Evolutionary conservation across 306 rosid genomes (phyloP).

Genomic region (Ceratonia siliqua): DNA sequence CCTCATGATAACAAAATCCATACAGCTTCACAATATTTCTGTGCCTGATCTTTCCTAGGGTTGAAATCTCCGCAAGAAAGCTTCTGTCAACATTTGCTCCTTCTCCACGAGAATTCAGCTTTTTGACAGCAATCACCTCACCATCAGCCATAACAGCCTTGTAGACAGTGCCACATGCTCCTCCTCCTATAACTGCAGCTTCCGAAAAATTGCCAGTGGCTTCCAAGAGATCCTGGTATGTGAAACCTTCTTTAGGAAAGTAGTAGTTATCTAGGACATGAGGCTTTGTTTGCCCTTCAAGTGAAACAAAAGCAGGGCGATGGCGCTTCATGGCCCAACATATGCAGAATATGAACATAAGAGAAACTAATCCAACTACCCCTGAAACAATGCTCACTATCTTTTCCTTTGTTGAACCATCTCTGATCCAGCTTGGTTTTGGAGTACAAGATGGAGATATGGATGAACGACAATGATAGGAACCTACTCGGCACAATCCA

Average conservation of each 20-base stretch:
- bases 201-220: slow-evolving; percentile 76
- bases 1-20: slow-evolving; percentile 82
- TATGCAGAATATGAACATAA: slow-evolving; percentile 53
- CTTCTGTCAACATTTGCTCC: slow-evolving; percentile 67
- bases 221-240: slow-evolving; percentile 79
- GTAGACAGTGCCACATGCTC: slow-evolving; percentile 91
- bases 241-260: slow-evolving; percentile 81
- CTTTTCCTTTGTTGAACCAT: slow-evolving; percentile 55
- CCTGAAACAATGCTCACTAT: slow-evolving; percentile 56
- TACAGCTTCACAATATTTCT: slow-evolving; percentile 81
- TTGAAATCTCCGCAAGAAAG: slow-evolving; percentile 83
- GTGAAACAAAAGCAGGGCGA: slow-evolving; percentile 45
- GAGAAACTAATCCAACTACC: slow-evolving; percentile 56
- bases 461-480: slow-evolving; percentile 48
- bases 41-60: slow-evolving; percentile 88
- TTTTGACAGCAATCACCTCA: slow-evolving; percentile 77
- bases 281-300: slow-evolving; percentile 51
- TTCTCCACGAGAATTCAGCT: slow-evolving; percentile 70
- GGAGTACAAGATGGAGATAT: slow-evolving; percentile 37
- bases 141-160: slow-evolving; percentile 73
- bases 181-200: slow-evolving; percentile 63
- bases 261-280: slow-evolving; percentile 61
- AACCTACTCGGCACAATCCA: slow-evolving; percentile 65
- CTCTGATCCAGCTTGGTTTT: slow-evolving; percentile 49
- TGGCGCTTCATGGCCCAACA: slow-evolving; percentile 54